phyloP scores from a whole-genome alignment of 1,284 basidiomycete genomes.

The Papiliotrema nemorosa region DNA sequence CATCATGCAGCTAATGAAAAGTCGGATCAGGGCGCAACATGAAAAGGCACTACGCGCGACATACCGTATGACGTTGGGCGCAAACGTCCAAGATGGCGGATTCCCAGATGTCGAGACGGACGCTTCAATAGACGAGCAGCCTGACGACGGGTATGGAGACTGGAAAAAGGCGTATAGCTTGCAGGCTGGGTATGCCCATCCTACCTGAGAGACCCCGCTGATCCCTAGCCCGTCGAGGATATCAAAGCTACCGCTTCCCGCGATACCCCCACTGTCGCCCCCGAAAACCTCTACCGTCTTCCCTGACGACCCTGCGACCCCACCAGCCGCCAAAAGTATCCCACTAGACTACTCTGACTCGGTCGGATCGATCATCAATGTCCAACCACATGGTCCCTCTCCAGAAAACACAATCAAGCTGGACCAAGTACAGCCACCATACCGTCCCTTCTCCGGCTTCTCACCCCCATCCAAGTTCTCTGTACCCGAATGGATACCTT shows the following conservation, averaged over 20 bases:
- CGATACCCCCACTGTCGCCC: conserved; percentile 31
- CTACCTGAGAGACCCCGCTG: conserved; percentile 1
- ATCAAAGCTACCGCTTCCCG: conserved; percentile 22
- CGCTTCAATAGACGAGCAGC: conserved; percentile 5
- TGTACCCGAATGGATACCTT: conserved; percentile 34
- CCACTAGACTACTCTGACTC: neutral
- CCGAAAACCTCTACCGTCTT: conserved; percentile 30
- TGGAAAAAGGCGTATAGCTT: conserved; percentile 34
- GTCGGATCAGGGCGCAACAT: conserved; percentile 28
- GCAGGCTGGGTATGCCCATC: conserved; percentile 23
- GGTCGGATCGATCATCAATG: too few relatives aligned
- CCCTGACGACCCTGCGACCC: conserved; percentile 29
- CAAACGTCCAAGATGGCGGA: conserved; percentile 10
- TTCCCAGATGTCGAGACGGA: conserved; percentile 27
- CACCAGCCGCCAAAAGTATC: conserved; percentile 2
- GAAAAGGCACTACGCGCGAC: conserved; percentile 27
- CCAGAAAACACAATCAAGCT: too few relatives aligned
- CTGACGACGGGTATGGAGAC: conserved; percentile 20
- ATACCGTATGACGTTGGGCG: conserved; percentile 29
- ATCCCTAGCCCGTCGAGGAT: conserved; percentile 25
- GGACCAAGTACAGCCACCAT: neutral
- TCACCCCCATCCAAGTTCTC: conserved; percentile 6
- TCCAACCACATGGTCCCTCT: too few relatives aligned
- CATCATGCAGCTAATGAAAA: conserved; percentile 5
- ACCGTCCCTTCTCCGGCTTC: neutral